These are phyloP conservation scores for Mayamaea pseudoterrestris DNA, from an alignment of 108 stramenopile genomes.

Conservation along the genomic window DNA sequence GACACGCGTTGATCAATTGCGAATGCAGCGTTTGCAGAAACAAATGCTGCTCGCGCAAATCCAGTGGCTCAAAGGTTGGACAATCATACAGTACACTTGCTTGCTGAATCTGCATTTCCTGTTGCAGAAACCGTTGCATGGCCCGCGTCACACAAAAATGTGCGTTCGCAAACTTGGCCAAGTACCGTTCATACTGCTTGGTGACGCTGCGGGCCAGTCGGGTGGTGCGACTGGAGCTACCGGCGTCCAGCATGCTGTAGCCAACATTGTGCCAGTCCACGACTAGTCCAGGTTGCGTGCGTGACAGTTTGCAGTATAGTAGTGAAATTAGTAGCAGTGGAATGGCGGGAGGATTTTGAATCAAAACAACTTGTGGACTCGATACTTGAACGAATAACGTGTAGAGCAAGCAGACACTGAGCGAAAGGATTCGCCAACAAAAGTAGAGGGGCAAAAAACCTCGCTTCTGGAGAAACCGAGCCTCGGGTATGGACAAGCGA, in stretches of 20 bases:
- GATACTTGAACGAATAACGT: constrained; percentile 27
- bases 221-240: constrained; percentile 16
- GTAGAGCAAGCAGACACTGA: constrained; percentile 31
- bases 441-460: constrained; percentile 42
- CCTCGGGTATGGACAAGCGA: constrained; percentile 44
- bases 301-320: constrained; percentile 30
- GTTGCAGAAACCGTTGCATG: constrained; percentile 71
- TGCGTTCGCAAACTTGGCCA: constrained; percentile 68
- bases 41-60: constrained; percentile 55
- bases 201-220: constrained; percentile 26
- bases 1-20: constrained; percentile 15
- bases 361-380: constrained; percentile 54
- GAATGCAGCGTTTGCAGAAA: constrained; percentile 37
- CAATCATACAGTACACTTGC: constrained; percentile 76
- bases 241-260: constrained; percentile 74
- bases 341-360: constrained; percentile 96
- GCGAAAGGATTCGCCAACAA: constrained; percentile 32
- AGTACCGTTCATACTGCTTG: constrained; percentile 49
- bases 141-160: constrained; percentile 89
- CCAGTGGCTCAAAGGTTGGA: constrained; percentile 74
- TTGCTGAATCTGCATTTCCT: constrained; percentile 39
- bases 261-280: constrained; percentile 99
- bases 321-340: constrained; percentile 69
- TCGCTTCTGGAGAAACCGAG: constrained; percentile 15
- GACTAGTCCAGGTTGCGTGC: constrained; percentile 56